phyloP scores from a whole-genome alignment of 1,139 yeast species.

The Kodamaea ohmeri region DNA sequence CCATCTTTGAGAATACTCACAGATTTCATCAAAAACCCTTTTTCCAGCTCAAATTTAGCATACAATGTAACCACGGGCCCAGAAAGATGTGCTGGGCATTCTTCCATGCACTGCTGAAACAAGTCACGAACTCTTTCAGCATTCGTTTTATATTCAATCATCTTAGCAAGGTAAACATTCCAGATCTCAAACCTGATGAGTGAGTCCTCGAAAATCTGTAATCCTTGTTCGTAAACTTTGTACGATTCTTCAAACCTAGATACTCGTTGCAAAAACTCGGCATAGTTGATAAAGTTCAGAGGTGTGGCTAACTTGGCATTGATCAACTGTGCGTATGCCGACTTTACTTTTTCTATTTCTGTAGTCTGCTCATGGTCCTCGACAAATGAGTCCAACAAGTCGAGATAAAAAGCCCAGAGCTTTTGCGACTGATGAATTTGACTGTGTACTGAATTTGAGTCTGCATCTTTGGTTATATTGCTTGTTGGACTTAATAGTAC shows the following conservation, averaged over 20 bases:
- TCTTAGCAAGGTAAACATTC: constrained; percentile 62
- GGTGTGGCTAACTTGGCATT: constrained; percentile 70
- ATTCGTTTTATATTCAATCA: constrained; percentile 27
- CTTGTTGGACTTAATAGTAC: constrained; percentile 47
- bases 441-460: constrained; percentile 20
- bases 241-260: constrained; percentile 52
- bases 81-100: constrained; percentile 42
- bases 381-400: constrained; percentile 63
- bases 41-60: constrained; percentile 53
- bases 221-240: constrained; percentile 65
- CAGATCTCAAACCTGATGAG: constrained; percentile 65
- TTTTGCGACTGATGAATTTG: constrained; percentile 57
- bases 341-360: constrained; percentile 23
- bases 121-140: constrained; percentile 67
- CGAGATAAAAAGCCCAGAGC: constrained; percentile 75
- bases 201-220: constrained; percentile 57
- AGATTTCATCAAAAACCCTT: constrained; percentile 29
- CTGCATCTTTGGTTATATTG: constrained; percentile 3
- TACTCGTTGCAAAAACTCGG: constrained; percentile 55
- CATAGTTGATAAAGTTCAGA: constrained; percentile 61
- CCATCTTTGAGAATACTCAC: constrained; percentile 26
- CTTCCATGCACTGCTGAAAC: constrained; percentile 56
- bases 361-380: constrained; percentile 25
- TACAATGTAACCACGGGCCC: constrained; percentile 52
- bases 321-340: constrained; percentile 60